Evolutionary conservation across 139 green algal genomes (phyloP).

Genomic region (Volvox reticuliferus): DNA sequence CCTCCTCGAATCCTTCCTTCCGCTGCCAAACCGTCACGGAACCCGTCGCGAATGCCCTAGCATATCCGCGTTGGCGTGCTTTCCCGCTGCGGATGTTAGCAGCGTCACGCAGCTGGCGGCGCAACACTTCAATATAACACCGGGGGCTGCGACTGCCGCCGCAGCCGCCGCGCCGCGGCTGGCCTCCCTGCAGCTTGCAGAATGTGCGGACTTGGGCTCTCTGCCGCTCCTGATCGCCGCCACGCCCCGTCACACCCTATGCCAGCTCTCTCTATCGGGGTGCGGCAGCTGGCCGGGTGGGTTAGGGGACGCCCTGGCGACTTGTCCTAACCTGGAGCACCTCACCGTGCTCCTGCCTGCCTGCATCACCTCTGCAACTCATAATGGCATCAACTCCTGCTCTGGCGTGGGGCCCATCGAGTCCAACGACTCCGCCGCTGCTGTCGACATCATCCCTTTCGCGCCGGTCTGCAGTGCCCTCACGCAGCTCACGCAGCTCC

Average conservation of each 20-base stretch:
- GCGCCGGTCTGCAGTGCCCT: neutral
- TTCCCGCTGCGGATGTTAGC: neutral
- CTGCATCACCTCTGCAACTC: neutral
- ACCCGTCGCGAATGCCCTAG: neutral
- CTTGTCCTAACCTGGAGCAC: neutral
- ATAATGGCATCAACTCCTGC: neutral
- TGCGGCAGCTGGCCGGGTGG: neutral
- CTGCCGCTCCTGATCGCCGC: neutral
- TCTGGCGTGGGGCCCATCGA: neutral
- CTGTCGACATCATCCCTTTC: neutral
- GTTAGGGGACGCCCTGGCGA: neutral
- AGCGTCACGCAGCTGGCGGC: neutral
- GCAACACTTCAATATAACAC: neutral
- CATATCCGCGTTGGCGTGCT: neutral
- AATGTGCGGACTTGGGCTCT: neutral
- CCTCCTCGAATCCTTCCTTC: no score
- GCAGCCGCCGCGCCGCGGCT: neutral
- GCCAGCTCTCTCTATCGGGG: neutral
- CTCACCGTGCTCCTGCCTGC: neutral
- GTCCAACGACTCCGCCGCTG: neutral
- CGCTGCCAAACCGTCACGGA: no score
- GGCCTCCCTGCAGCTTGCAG: neutral
- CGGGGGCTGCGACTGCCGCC: neutral
- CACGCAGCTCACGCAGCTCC: constrained; percentile 6
- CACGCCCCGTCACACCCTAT: neutral